These are phyloP conservation scores for Hysterangium stoloniferum DNA, from an alignment of 768 basidiomycete genomes.

Conservation along the genomic window DNA sequence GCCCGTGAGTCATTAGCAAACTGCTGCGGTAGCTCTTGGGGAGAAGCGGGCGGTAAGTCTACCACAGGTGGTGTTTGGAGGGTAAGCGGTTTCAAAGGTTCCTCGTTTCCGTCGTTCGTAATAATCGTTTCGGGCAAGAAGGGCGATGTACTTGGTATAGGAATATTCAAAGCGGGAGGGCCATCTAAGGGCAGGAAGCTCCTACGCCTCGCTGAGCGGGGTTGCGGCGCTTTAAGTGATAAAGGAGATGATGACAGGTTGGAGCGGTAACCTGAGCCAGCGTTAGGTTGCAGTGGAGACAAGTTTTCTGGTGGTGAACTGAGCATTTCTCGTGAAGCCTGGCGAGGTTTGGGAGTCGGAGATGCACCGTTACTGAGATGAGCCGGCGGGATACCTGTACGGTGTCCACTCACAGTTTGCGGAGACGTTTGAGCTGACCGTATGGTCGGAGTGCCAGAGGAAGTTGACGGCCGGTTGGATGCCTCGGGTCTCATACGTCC, in stretches of 20 bases:
- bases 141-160: slow-evolving; percentile 53
- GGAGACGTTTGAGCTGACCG: slow-evolving; percentile 17
- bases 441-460: background rate
- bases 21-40: slow-evolving; percentile 65
- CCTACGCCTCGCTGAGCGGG: slow-evolving; percentile 58
- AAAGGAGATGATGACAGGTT: slow-evolving; percentile 1
- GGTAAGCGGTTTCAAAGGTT: slow-evolving; percentile 12
- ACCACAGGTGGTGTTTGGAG: background rate
- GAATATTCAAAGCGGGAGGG: slow-evolving; percentile 51
- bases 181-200: slow-evolving; percentile 86
- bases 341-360: slow-evolving; percentile 26
- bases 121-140: slow-evolving; percentile 45
- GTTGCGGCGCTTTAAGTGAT: slow-evolving; percentile 2
- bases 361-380: slow-evolving; percentile 18
- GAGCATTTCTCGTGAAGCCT: slow-evolving; percentile 4
- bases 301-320: background rate
- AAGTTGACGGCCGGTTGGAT: slow-evolving; percentile 31
- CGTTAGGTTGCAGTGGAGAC: background rate
- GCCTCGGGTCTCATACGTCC: slow-evolving; percentile 75
- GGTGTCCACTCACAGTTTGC: slow-evolving; percentile 36
- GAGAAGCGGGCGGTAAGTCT: background rate
- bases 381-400: slow-evolving; percentile 37
- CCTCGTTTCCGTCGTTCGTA: slow-evolving; percentile 30
- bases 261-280: background rate
- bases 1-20: slow-evolving; percentile 72